Conservation (phyloP, 768 basidiomycete species). For the Leccinum olivaceopallidum region DNA sequence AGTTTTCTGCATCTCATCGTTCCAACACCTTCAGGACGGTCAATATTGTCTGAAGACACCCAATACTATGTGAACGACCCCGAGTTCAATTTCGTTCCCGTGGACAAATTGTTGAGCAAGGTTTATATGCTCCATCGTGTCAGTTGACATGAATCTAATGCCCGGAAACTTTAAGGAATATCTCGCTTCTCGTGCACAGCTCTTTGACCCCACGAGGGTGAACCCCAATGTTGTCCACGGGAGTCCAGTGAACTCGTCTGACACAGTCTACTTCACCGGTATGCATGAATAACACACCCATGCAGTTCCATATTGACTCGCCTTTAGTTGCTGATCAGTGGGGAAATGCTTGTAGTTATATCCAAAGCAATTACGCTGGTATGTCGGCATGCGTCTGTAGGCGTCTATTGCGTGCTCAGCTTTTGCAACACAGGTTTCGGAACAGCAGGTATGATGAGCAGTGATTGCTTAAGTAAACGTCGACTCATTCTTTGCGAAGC, state of each 20-base stretch:
- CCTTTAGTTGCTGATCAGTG: constrained; percentile 77
- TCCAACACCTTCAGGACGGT: background rate
- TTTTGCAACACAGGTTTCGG: constrained; percentile 66
- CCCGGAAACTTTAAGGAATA: constrained; percentile 61
- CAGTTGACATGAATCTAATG: constrained; percentile 1
- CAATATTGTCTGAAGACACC: constrained; percentile 51
- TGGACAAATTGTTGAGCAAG: constrained; percentile 83
- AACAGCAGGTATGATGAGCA: constrained; percentile 60
- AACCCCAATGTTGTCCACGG: constrained; percentile 73
- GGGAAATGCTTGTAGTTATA: constrained; percentile 89
- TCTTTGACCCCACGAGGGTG: constrained; percentile 71
- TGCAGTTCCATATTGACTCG: constrained; percentile 3
- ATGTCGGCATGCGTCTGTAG: constrained; percentile 16
- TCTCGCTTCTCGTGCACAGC: constrained; percentile 70
- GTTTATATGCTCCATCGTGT: constrained; percentile 35
- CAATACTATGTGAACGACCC: constrained; percentile 95
- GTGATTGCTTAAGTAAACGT: background rate
- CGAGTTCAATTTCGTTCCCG: constrained; percentile 71
- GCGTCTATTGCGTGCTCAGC: background rate
- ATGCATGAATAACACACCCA: constrained; percentile 12
- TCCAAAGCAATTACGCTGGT: constrained; percentile 89
- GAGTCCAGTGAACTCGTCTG: constrained; percentile 79
- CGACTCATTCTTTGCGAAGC: constrained; percentile 43
- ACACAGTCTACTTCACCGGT: constrained; percentile 95
- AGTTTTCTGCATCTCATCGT: constrained; percentile 12